Evolutionary conservation across 768 basidiomycete species (phyloP).

Genomic region (Leccinum subtestaceum): DNA sequence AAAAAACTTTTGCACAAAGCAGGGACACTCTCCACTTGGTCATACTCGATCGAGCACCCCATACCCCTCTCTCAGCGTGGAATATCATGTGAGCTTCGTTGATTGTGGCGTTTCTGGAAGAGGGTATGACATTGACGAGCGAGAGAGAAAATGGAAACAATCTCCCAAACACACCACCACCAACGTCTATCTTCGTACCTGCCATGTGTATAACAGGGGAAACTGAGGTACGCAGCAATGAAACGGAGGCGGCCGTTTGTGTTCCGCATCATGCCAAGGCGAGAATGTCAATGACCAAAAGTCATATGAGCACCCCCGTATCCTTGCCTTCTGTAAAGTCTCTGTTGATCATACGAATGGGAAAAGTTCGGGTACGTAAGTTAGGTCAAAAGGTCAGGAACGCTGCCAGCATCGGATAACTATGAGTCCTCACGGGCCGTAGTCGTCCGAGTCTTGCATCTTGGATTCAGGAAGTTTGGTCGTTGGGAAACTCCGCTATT

Average conservation of each 20-base stretch:
- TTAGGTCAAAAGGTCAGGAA: not conserved
- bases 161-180: not conserved
- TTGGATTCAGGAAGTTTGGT: not conserved
- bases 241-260: not conserved
- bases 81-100: not conserved
- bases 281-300: not conserved
- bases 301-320: not conserved
- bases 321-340: not conserved
- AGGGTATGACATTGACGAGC: not conserved
- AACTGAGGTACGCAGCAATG: not conserved
- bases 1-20: not conserved
- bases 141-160: slow-evolving; percentile 2
- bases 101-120: not conserved
- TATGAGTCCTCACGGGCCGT: not conserved
- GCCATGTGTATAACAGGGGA: slow-evolving; percentile 3
- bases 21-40: not conserved
- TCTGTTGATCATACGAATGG: not conserved
- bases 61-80: not conserved
- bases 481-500: not conserved
- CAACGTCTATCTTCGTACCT: not conserved
- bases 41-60: not conserved
- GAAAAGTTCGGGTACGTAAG: not conserved
- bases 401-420: not conserved
- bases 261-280: not conserved
- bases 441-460: not conserved